Evolutionary conservation across 164 flowering plant genomes (phyloP), one percentile per base, ranked within the genome.

Genomic region (Magnolia changhungtana): DNA sequence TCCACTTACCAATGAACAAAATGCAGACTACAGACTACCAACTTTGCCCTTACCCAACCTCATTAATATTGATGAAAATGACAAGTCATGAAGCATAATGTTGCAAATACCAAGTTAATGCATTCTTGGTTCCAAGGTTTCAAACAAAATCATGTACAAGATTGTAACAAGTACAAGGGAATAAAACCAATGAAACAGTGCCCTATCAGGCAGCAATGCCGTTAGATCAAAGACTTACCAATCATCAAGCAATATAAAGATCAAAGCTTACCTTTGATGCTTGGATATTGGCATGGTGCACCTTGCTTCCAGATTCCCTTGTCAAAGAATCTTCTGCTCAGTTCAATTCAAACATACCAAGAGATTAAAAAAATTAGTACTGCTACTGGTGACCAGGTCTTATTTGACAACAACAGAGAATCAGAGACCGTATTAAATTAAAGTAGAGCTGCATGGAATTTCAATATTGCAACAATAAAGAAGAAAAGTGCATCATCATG

Each of bases 241-340:
- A 55, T 55, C 61, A 55, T 10, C 13, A 66, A 51, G 3, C 18
- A 8, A 21, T 23, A 73, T 1, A 55, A 63, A 66, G 24, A 11
- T 9, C 10, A 31, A 73, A 58, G 7, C 45, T 72, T 51, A 93
- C 98, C 98, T 92, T 95, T 20, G 99, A 86, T 16, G 99, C 99
- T 80, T 91, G 96, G 74, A 95, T 95, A 78, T 92, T 93, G 19
- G 87, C 97, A 89, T 87, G 94, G 23, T 92, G 98, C 24, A 95
- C 98, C 82, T 90, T 95, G 71, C 77, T 87, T 76, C 98, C 98
- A 80, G 98, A 93, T 76, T 95, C 98, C n/a, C 97, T 90, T 49
- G 85, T 93, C 84, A 90, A 80, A 20, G 94, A 89, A 82, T 95
- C 98, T 76, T 93, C 98, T 93, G 92, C 79, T 55, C 82, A 80